These are phyloP conservation scores for Scheffersomyces titani DNA, from an alignment of 1,139 yeast genomes.

Conservation along the genomic window DNA sequence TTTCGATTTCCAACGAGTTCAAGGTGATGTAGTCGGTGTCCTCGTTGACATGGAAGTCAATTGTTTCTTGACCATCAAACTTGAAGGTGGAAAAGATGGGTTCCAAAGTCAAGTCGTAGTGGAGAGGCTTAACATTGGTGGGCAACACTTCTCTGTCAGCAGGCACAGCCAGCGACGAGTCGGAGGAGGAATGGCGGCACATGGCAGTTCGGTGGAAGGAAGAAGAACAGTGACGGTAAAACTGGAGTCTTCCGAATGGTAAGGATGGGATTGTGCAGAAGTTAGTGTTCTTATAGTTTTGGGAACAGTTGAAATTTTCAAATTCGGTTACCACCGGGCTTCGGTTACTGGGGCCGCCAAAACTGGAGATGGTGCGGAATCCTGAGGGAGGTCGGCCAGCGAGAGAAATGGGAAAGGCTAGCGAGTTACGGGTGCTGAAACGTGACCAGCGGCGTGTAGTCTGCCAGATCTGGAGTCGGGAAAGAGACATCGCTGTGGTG, in stretches of 20 bases:
- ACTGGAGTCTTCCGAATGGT: neutral
- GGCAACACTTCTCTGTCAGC: slow-evolving; percentile 69
- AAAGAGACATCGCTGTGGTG: neutral
- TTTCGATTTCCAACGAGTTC: slow-evolving; percentile 66
- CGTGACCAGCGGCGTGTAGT: neutral
- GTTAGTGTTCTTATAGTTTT: neutral
- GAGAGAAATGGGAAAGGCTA: neutral
- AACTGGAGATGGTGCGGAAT: neutral
- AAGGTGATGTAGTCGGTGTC: slow-evolving; percentile 52
- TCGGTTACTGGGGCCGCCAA: neutral
- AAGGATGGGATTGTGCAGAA: neutral
- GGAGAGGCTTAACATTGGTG: slow-evolving; percentile 67
- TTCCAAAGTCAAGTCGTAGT: slow-evolving; percentile 70
- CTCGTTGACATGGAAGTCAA: slow-evolving; percentile 65
- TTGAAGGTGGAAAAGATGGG: slow-evolving; percentile 74
- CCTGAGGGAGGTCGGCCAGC: neutral
- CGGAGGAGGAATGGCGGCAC: slow-evolving; percentile 6
- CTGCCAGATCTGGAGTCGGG: neutral
- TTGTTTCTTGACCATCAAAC: slow-evolving; percentile 64
- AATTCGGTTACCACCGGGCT: neutral
- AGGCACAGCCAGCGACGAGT: slow-evolving; percentile 16
- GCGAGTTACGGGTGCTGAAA: neutral
- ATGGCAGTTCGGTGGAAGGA: neutral
- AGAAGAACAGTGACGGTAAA: neutral
- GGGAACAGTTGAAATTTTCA: neutral